A percentile compares a stretch with the other conserved stretches of the same genome.
Evolutionary conservation across 345 rosid species (phyloP).

Genomic region (Carallia brachiata): DNA sequence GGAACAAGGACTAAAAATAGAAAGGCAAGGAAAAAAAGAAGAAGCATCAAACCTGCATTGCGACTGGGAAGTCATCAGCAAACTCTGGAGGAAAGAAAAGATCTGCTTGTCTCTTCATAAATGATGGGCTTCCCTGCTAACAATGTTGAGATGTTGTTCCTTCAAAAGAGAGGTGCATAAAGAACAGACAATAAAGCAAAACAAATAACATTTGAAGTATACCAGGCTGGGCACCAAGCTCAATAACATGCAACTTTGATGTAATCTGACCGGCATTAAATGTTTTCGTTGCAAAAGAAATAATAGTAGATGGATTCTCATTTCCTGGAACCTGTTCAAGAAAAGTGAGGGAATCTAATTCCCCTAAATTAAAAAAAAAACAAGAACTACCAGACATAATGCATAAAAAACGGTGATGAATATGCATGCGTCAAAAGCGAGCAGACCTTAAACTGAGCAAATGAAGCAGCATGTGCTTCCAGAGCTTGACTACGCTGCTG

Average conservation of each 20-base stretch:
- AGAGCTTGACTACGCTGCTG: constrained; percentile 99
- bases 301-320: constrained; percentile 87
- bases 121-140: constrained; percentile 87
- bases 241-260: constrained; percentile 93
- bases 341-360: not conserved
- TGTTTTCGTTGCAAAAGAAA: constrained; percentile 86
- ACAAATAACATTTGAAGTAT: constrained; percentile 19
- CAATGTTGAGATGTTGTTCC: not conserved
- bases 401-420: constrained; percentile 11
- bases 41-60: constrained; percentile 79
- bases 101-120: constrained; percentile 94
- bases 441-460: constrained; percentile 77
- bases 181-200: not conserved
- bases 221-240: constrained; percentile 98
- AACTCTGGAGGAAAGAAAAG: constrained; percentile 99
- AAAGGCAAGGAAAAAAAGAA: not conserved
- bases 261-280: constrained; percentile 88
- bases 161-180: not conserved
- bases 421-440: constrained; percentile 24
- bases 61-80: constrained; percentile 97
- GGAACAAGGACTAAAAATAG: not conserved
- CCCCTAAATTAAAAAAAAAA: not conserved
- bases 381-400: not conserved
- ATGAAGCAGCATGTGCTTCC: constrained; percentile 99
- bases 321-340: constrained; percentile 77